Conservation (phyloP, 2,329 filamentous ascomycete species). For the Chalara sp. region DNA sequence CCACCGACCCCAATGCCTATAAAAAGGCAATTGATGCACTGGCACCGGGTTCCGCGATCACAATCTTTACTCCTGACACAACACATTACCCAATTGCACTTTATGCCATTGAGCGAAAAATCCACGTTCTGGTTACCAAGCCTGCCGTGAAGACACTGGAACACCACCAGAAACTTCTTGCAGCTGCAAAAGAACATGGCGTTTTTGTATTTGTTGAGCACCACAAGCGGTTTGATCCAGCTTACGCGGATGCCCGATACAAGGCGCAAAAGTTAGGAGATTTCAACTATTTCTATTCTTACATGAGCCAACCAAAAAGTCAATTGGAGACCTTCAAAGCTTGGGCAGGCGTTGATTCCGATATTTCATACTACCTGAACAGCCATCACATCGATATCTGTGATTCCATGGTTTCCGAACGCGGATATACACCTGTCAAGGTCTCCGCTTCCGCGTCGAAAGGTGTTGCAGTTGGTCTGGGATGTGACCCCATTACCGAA, state of each 20-base stretch:
- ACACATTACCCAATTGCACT: conserved; percentile 89
- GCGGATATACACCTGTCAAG: conserved; percentile 67
- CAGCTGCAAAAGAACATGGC: conserved; percentile 62
- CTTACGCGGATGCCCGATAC: conserved; percentile 80
- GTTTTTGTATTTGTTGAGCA: conserved; percentile 94
- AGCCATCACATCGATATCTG: conserved; percentile 90
- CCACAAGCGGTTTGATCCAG: conserved; percentile 93
- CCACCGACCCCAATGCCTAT: conserved; percentile 73
- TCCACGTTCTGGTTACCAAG: conserved; percentile 92
- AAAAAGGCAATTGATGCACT: conserved; percentile 83
- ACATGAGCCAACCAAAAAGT: conserved; percentile 37
- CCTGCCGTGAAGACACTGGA: conserved; percentile 80
- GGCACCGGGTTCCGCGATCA: conserved; percentile 78
- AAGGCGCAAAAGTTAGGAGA: conserved; percentile 73
- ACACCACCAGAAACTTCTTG: conserved; percentile 72
- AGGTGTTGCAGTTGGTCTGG: conserved; percentile 71
- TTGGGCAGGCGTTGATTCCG: conserved; percentile 73
- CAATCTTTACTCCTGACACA: conserved; percentile 91
- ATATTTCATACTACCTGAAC: conserved; percentile 96
- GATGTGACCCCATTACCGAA: conserved; percentile 75
- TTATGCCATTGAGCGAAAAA: conserved; percentile 80
- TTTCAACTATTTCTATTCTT: conserved; percentile 98
- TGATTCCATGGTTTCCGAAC: conserved; percentile 77
- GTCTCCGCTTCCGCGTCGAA: conserved; percentile 73
- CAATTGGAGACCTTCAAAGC: conserved; percentile 27